A percentile compares a stretch with the other conserved stretches of the same genome.
These are phyloP conservation scores for Lactarius sanguifluus DNA, from an alignment of 768 basidiomycete species.

Conservation along the genomic window DNA sequence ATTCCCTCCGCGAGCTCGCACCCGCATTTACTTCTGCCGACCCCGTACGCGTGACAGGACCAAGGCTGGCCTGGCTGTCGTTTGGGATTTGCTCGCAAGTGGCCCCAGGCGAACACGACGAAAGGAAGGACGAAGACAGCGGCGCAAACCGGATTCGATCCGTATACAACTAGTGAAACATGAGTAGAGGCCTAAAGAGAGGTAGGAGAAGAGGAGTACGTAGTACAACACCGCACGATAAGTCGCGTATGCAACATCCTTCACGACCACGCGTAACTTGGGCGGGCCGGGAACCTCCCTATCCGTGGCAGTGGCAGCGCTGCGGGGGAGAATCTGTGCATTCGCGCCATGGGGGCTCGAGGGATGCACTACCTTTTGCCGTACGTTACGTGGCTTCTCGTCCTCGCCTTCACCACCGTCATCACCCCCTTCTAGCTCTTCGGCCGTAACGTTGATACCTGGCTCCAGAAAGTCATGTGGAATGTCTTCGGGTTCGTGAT, in stretches of 20 bases:
- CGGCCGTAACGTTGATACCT: conserved; percentile 5
- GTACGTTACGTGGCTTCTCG: conserved; percentile 34
- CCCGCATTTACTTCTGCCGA: conserved; percentile 27
- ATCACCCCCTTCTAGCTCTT: neutral
- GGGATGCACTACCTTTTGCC: conserved; percentile 40
- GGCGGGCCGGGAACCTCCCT: conserved; percentile 39
- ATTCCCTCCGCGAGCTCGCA: conserved; percentile 52
- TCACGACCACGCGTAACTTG: conserved; percentile 53
- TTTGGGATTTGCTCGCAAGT: conserved; percentile 33
- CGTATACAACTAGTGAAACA: conserved; percentile 66
- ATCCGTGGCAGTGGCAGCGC: neutral
- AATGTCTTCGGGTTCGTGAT: conserved; percentile 19
- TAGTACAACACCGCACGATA: conserved; percentile 75
- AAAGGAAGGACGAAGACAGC: conserved; percentile 65
- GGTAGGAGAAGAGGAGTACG: conserved; percentile 40
- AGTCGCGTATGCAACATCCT: conserved; percentile 60
- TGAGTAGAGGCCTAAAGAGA: neutral
- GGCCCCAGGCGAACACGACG: conserved; percentile 26
- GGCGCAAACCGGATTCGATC: conserved; percentile 84
- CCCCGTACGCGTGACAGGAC: conserved; percentile 24
- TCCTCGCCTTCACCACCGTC: conserved; percentile 17
- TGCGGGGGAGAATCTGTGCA: conserved; percentile 6
- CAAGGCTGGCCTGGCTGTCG: conserved; percentile 39
- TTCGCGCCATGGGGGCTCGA: conserved; percentile 41
- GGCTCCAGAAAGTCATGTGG: conserved; percentile 11